Base-by-base conservation (phyloP, 768 basidiomycete species). In the Serendipita vermifera region DNA sequence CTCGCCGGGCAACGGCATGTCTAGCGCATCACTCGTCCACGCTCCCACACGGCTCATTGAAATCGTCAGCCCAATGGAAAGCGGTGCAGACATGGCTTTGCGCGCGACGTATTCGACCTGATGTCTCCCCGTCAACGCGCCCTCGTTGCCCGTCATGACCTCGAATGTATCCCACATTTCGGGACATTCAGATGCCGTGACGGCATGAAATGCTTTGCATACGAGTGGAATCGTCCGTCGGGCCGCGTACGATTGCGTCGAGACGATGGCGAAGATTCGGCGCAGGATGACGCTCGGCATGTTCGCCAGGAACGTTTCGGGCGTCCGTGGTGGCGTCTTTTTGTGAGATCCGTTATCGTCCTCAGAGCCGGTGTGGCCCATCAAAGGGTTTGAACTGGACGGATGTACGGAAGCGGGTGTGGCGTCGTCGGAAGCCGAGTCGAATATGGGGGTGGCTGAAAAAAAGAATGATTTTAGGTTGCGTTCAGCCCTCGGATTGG, bases 151-250 rank as follows among this genome's bases (percentile, higher is more conserved):
- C 11, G 41, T 43, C 11, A 43, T 13, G 11, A 43, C 9, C 41
- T 43, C 41, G 41, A 43, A 24, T 13, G 41, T 43, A 22, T 43
- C 41, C 41, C 41, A 43, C 41, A 43, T 43, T 24, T 43, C 11
- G 14, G 41, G 41, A 24, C 41, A 43, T 15, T 24, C 20, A 22
- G 14, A 22, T 11, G 11, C 11, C 14, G 24, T 22, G 20, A 43
- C 11, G 24, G 14, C 11, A 24, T 22, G 24, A 43, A 43, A 43
- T 22, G 11, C 20, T 15, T 43, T 13, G 24, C 41, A 43, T 11
- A 43, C 41, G 41, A 43, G 41, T 15, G 41, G 41, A 22, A 43
- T 15, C 11, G 14, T 13, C 14, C 14, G 41, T 11, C 41, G 41
- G 41, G 41, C 11, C 14, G 9, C 14, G 24, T 0, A 15, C 11